These are phyloP conservation scores for Ascochyta fabae DNA, from an alignment of 2,329 filamentous ascomycete species.

Conservation along the genomic window DNA sequence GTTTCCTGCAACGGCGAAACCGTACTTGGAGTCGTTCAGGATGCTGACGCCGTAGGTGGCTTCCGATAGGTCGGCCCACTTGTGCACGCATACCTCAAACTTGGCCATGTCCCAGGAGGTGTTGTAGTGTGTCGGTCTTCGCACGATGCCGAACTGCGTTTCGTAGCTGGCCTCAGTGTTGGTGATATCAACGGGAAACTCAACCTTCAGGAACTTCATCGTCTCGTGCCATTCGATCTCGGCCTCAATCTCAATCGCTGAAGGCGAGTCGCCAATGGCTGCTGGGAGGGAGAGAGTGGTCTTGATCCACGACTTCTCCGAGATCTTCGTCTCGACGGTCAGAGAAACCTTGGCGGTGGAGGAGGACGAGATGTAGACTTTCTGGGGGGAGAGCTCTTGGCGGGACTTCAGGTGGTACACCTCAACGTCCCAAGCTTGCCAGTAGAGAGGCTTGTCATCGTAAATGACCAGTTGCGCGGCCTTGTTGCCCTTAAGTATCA, in stretches of 20 bases:
- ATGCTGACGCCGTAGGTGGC: constrained; percentile 89
- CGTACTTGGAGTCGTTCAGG: constrained; percentile 94
- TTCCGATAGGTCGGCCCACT: constrained; percentile 90
- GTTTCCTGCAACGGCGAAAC: constrained; percentile 88
- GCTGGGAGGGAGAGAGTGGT: constrained; percentile 83
- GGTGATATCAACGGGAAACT: constrained; percentile 90
- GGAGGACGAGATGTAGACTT: constrained; percentile 73
- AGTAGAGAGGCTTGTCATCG: constrained; percentile 96
- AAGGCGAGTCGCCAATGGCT: constrained; percentile 67
- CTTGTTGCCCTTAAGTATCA: constrained; percentile 74
- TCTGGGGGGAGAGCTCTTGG: constrained; percentile 72
- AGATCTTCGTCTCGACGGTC: constrained; percentile 84
- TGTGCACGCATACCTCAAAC: constrained; percentile 95
- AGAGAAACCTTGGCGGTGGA: constrained; percentile 80
- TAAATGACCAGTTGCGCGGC: constrained; percentile 94
- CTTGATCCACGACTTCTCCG: constrained; percentile 82
- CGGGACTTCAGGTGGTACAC: constrained; percentile 92
- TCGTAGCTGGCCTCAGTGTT: constrained; percentile 96
- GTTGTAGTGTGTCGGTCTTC: constrained; percentile 95
- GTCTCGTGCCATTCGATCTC: constrained; percentile 97
- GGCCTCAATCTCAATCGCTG: constrained; percentile 77
- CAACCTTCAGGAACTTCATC: constrained; percentile 98
- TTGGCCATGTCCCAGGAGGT: constrained; percentile 98
- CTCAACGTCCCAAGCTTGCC: constrained; percentile 98
- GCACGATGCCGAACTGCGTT: constrained; percentile 88